Base-by-base conservation (phyloP, 1,139 yeast species). In the Blastobotrys serpentis region DNA sequence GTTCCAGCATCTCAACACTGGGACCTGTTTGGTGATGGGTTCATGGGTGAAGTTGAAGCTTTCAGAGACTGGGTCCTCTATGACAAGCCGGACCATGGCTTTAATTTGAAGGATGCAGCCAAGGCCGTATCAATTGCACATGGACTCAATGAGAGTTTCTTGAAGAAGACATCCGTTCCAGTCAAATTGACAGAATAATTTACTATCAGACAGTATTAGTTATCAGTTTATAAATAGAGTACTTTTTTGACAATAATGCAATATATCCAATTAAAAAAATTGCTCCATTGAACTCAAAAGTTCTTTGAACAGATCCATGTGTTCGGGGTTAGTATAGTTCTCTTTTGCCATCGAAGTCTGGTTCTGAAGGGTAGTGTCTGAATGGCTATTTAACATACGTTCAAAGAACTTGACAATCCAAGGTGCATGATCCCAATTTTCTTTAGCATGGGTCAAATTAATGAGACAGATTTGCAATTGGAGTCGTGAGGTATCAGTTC, bases 71-170 rank as follows among this genome's bases (percentile, higher is more conserved):
- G 57, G 57, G 44, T 50, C 8, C 44, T 50, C 6, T 41, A 26
- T 21, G 47, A 54, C 37, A 48, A 23, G 11, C 14, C 19, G 16
- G 25, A 39, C 7, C 42, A 39, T 10, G 22, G 43, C 23, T 53
- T 51, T 42, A 52, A 52, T 29, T 39, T 53, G 16, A 53, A 53
- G 38, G 56, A 53, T 42, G 56, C 56, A 11, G 56, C 56, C 18
- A 53, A 46, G 32, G 56, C 56, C 6, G 56, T 53, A 2, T 51
- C 56, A 10, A 53, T 53, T 25, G 56, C 48, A 2, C 21, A 32
- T 7, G 46, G 49, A 3, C 40, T 49, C 8, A 51, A 48, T 17
- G 21, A 38, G 13, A 49, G 52, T 32, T 30, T 49, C 17, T 13
- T 18, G 16, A 37, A 26, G 18, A 30, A 39, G 30, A 6, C 36